Evolutionary conservation across 305 asterid species (phyloP).

Genomic region (Rubia balearica): DNA sequence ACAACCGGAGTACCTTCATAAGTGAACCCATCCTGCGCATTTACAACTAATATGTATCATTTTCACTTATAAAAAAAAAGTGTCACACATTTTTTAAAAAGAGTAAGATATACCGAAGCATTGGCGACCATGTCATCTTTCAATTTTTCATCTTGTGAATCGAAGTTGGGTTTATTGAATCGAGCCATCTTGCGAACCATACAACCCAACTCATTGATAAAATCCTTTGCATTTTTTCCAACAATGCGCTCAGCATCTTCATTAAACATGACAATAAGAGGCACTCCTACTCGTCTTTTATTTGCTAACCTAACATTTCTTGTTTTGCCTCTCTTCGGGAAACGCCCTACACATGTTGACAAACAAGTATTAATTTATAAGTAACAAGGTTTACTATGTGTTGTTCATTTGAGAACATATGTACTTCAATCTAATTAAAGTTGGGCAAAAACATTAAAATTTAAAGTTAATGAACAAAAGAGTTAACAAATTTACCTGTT

Average conservation of each 20-base stretch:
- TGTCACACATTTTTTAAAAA: background rate
- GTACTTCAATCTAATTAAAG: no score
- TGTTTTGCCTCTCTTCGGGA: background rate
- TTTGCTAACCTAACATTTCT: background rate
- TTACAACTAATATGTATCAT: background rate
- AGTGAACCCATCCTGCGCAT: background rate
- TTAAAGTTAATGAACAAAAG: no score
- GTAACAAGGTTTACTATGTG: no score
- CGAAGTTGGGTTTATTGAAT: background rate
- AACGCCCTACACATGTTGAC: background rate
- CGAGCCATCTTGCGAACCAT: background rate
- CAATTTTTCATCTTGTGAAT: background rate
- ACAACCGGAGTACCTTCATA: background rate
- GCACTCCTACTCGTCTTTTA: background rate
- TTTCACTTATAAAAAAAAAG: no score
- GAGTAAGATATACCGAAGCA: background rate
- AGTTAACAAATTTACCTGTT: no score
- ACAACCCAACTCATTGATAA: constrained; percentile 4
- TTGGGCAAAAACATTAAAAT: no score
- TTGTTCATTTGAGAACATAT: no score
- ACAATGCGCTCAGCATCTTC: background rate
- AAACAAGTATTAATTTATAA: no score
- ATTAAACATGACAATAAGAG: background rate
- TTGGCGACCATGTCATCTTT: background rate
- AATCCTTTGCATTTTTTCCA: background rate